Evolutionary conservation across 805 yeast species (phyloP), one percentile per base, ranked within the genome.

Genomic region (Pichia californica): DNA sequence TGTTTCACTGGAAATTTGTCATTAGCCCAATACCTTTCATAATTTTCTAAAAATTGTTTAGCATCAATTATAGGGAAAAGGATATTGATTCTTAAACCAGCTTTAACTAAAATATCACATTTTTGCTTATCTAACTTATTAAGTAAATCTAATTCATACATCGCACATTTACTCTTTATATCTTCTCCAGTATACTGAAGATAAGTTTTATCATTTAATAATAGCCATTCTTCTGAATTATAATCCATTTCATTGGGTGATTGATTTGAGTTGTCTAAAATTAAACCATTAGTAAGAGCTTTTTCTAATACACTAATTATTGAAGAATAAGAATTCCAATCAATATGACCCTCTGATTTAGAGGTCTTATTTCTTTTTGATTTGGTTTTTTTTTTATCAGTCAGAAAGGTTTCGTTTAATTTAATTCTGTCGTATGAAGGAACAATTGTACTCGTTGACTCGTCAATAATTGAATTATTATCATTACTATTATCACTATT

Each of bases 11-110:
- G 28, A 33, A 39, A 41, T 6, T 36, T 19, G 1, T 47, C 46
- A 39, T 54, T 49, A 4, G 37, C 33, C 65, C 67, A 64, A 40
- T 57, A 60, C 11, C 47, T 34, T 55, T 74, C 55, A 74, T 83
- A 68, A 73, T 85, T 59, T 80, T 76, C 56, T 81, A 87, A 26
- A 72, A 84, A 57, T 62, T 85, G 43, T 70, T 81, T 40, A 70
- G 80, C 14, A 62, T 77, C 46, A 73, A 83, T 58, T 77, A 81
- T 59, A 73, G 81, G 52, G 44, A 70, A 55, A 14, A 61, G 43
- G 35, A 56, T 53, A 7, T 37, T 44, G 16, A 55, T 47, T 23
- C 46, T 45, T 27, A 52, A 49, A 3, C 56, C 60, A 26, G 46
- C 47, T 25, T 42, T 46, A 15, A 58, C 38, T 14, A 52, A 53